phyloP scores from a whole-genome alignment of 2,329 filamentous ascomycete species.

The Ascochyta koolunga region DNA sequence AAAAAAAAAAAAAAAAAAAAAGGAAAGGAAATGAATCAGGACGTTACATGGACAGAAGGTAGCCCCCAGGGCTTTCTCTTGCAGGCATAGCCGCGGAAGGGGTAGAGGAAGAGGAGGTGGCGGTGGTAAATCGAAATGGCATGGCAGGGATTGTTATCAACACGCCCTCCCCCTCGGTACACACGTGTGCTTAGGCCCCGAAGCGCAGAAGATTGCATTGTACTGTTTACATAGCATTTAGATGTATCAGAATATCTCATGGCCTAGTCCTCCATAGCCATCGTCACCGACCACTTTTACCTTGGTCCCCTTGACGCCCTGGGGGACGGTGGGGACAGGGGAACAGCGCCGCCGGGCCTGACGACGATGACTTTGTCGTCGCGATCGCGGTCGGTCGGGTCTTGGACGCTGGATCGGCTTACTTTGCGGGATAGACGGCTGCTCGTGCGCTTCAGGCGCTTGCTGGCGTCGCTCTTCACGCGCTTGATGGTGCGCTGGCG shows the following conservation, averaged over 20 bases:
- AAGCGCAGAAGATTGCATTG: too few relatives aligned
- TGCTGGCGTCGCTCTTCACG: conserved; percentile 19
- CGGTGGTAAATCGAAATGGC: too few relatives aligned
- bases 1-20: too few relatives aligned
- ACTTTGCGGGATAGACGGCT: conserved; percentile 17
- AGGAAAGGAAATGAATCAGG: conserved; percentile 13
- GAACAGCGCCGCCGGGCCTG: conserved; percentile 40
- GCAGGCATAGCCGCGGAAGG: too few relatives aligned
- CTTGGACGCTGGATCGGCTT: neutral
- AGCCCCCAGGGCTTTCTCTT: too few relatives aligned
- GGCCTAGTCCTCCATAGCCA: conserved; percentile 40
- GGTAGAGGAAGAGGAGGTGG: too few relatives aligned
- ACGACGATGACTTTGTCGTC: conserved; percentile 31
- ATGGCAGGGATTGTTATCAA: too few relatives aligned
- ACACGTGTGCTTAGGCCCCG: too few relatives aligned
- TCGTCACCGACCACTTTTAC: conserved; percentile 26
- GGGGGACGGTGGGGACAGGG: conserved; percentile 37
- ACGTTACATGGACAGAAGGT: too few relatives aligned
- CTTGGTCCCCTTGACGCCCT: conserved; percentile 27
- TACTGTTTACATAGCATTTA: too few relatives aligned
- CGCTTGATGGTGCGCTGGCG: conserved; percentile 26
- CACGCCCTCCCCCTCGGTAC: too few relatives aligned
- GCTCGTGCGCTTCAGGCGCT: conserved; percentile 21
- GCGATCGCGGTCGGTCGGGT: neutral
- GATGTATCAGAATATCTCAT: conserved; percentile 49